Percentiles rank a stretch among this genome's conserved stretches.
Conservation (phyloP, 805 yeast genomes). For the Blastobotrys mokoenaii region DNA sequence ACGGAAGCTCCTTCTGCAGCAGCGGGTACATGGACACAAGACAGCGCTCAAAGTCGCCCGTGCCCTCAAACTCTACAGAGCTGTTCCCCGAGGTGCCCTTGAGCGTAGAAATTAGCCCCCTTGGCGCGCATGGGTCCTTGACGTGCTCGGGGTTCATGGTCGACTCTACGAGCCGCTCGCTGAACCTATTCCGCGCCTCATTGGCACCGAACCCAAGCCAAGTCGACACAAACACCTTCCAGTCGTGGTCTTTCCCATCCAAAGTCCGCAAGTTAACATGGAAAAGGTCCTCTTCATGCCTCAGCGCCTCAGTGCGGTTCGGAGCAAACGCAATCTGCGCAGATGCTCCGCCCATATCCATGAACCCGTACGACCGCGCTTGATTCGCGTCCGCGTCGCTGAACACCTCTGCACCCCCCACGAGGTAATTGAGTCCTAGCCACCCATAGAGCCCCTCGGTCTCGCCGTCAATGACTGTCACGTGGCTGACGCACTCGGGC, state of each 20-base stretch:
- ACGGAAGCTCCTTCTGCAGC: slow-evolving; percentile 68
- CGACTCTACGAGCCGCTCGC: slow-evolving; percentile 24
- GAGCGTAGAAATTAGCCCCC: slow-evolving; percentile 35
- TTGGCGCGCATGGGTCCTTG: slow-evolving; percentile 76
- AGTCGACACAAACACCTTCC: slow-evolving; percentile 88
- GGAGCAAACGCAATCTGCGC: slow-evolving; percentile 95
- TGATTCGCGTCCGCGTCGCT: slow-evolving; percentile 18
- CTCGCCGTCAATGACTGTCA: slow-evolving; percentile 87
- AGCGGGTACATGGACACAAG: slow-evolving; percentile 65
- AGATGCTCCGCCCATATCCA: slow-evolving; percentile 99
- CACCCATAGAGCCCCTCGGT: slow-evolving; percentile 95
- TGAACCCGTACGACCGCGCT: slow-evolving; percentile 65
- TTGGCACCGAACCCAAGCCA: slow-evolving; percentile 99
- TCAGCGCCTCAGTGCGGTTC: slow-evolving; percentile 44
- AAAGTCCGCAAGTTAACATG: slow-evolving; percentile 55
- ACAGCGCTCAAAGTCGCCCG: slow-evolving; percentile 75
- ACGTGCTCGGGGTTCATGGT: slow-evolving; percentile 20
- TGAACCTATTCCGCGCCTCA: slow-evolving; percentile 73
- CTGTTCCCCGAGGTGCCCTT: slow-evolving; percentile 6
- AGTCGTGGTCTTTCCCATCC: slow-evolving; percentile 62
- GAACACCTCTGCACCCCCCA: slow-evolving; percentile 44
- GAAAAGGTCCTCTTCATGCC: slow-evolving; percentile 68
- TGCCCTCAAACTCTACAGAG: slow-evolving; percentile 47
- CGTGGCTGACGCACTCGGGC: slow-evolving; percentile 55
- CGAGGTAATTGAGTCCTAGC: slow-evolving; percentile 81